Conservation (phyloP, 768 basidiomycete species). For the Leucosporidium yakuticum region DNA sequence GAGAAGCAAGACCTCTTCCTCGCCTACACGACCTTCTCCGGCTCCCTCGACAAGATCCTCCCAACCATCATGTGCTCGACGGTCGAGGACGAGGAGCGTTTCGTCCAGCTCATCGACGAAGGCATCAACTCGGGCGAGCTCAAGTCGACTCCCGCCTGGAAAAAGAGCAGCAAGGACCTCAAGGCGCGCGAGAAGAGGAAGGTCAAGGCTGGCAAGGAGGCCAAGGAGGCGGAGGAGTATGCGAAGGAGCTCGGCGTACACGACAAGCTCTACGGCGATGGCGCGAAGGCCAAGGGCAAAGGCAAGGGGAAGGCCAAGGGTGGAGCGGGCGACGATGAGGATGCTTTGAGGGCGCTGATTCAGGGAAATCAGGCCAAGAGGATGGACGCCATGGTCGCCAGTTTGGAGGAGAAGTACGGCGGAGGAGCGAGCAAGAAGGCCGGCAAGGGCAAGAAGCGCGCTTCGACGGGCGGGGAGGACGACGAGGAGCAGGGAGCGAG, state of each 20-base stretch:
- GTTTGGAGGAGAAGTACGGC: constrained; percentile 39
- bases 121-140: constrained; percentile 62
- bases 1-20: constrained; percentile 70
- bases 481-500: constrained; percentile 40
- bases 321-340: constrained; percentile 32
- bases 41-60: constrained; percentile 76
- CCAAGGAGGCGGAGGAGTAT: constrained; percentile 36
- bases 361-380: constrained; percentile 30
- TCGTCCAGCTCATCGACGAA: constrained; percentile 61
- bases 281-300: constrained; percentile 3
- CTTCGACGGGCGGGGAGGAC: constrained; percentile 34
- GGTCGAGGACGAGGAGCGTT: constrained; percentile 75
- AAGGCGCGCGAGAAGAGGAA: constrained; percentile 50
- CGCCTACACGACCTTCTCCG: constrained; percentile 65
- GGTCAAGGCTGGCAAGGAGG: constrained; percentile 35
- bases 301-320: constrained; percentile 16
- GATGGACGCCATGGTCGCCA: constrained; percentile 29
- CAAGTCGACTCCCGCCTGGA: constrained; percentile 55
- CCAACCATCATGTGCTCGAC: constrained; percentile 78
- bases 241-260: constrained; percentile 40
- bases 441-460: constrained; percentile 41
- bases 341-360: constrained; percentile 35
- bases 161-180: constrained; percentile 65
- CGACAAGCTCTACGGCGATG: constrained; percentile 36
- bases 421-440: constrained; percentile 17